Conservation (phyloP, 1,284 basidiomycete species). For the Grifola frondosa region DNA sequence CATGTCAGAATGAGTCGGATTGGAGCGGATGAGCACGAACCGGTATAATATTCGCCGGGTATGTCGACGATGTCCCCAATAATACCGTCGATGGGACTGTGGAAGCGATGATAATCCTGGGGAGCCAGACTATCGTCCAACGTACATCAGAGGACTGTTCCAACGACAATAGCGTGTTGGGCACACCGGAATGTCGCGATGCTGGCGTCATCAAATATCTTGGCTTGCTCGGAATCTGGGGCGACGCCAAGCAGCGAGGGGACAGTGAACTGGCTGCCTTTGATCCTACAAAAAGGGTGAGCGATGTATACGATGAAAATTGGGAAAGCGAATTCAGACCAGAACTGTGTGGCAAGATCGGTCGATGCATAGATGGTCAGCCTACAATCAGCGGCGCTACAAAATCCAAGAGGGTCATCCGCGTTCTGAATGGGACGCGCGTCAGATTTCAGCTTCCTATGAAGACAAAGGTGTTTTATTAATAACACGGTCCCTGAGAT, state of each 20-base stretch:
- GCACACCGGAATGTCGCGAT: slow-evolving; percentile 58
- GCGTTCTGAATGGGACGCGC: slow-evolving; percentile 67
- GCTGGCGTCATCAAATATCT: slow-evolving; percentile 45
- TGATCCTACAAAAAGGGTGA: slow-evolving; percentile 51
- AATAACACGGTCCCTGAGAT: not conserved
- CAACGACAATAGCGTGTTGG: not conserved
- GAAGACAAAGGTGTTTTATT: not conserved
- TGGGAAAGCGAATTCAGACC: slow-evolving; percentile 36
- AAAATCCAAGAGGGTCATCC: slow-evolving; percentile 53
- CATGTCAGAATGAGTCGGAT: not conserved
- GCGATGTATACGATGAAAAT: not conserved
- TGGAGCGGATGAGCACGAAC: slow-evolving; percentile 27
- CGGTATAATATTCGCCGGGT: slow-evolving; percentile 59
- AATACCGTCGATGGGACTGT: slow-evolving; percentile 69
- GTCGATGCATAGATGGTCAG: slow-evolving; percentile 68
- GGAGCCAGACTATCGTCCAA: slow-evolving; percentile 66
- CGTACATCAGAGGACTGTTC: not conserved
- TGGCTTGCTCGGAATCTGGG: slow-evolving; percentile 39
- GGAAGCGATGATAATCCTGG: slow-evolving; percentile 86
- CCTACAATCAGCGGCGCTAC: slow-evolving; percentile 75
- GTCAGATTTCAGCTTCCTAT: slow-evolving; percentile 58
- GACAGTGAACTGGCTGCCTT: slow-evolving; percentile 73
- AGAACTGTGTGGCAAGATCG: slow-evolving; percentile 64
- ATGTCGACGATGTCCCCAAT: slow-evolving; percentile 51
- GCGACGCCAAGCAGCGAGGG: slow-evolving; percentile 53